These are phyloP conservation scores for Trametes sanguinea DNA, from an alignment of 768 basidiomycete species.

Conservation along the genomic window DNA sequence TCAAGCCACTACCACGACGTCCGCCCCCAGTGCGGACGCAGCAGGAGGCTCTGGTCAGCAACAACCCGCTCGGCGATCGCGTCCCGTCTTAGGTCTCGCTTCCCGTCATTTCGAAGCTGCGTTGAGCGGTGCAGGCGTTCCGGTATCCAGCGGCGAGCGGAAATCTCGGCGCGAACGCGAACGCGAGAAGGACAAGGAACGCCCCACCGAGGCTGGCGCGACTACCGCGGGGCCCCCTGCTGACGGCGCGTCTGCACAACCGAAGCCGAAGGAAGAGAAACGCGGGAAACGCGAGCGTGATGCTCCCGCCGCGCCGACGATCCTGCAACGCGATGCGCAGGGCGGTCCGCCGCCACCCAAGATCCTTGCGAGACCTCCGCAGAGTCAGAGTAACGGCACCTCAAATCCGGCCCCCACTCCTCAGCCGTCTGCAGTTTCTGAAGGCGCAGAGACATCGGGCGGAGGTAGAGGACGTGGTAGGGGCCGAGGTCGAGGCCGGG, in stretches of 20 bases:
- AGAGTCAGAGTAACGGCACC: not conserved
- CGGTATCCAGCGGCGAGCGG: conserved; percentile 19
- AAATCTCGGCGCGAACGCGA: conserved; percentile 40
- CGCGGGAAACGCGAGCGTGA: not conserved
- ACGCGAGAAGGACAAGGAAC: conserved; percentile 31
- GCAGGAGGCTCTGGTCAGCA: not conserved
- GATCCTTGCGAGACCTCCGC: conserved; percentile 15
- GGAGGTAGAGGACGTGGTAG: conserved; percentile 30
- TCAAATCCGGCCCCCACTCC: not conserved
- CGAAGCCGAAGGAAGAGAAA: conserved; percentile 16
- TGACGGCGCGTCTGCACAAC: not conserved
- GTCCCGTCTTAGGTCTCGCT: conserved; percentile 63
- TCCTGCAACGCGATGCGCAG: conserved; percentile 21
- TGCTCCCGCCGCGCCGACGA: conserved; percentile 19
- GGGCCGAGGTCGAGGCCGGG: conserved; percentile 34
- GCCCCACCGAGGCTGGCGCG: not conserved
- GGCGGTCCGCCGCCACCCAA: conserved; percentile 16
- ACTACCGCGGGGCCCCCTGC: not conserved
- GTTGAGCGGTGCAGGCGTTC: conserved; percentile 60
- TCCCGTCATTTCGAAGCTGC: conserved; percentile 76
- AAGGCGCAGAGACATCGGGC: not conserved
- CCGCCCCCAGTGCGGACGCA: conserved; percentile 17
- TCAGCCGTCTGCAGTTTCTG: not conserved
- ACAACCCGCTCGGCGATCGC: conserved; percentile 42
- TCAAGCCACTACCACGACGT: conserved; percentile 8